Evolutionary conservation across 164 flowering plant genomes (phyloP), one percentile per base, ranked within the genome.

Genomic region (Stephania cephalantha): DNA sequence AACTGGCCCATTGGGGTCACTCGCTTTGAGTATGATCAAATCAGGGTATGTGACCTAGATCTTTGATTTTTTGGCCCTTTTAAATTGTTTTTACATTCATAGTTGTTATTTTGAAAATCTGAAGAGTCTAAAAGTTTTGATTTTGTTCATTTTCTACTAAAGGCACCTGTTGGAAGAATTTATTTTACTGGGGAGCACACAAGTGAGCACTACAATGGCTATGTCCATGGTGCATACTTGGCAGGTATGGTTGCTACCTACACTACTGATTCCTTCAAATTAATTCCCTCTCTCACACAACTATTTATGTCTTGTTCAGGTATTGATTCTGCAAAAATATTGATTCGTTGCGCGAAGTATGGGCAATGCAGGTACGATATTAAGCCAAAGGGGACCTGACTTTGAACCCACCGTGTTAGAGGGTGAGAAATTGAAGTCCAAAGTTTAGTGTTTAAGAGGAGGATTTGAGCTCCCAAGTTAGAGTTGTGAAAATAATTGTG

Each of bases 181-280:
- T 84, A 84, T 52, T 85, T 87, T 74, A 82, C 86, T 1, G 89
- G 89, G 0, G 89, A 85, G 76, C 88, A 84, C 69, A 84, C 87
- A 7, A 81, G 83, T n/a, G 77, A 78, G 75, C 63, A 63, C 25
- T 81, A 78, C 58, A 78, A 68, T 25, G 85, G 83, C 55, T 83
- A 76, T 48, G 81, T 79, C 42, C 83, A 83, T 73, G 85, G 85
- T 3, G 83, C 83, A 6, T 78, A 80, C 72, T 77, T 80, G 12
- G 77, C 82, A 66, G 82, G 80, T 82, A 48, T 15, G 35, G 22
- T 74, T 46, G 15, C 31, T 65, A 7, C 17, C 45, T 42, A 69
- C 70, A 35, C 42, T 4, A 0, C 18, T 25, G 15, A 50, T 31
- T 25, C 5, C 20, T 35, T 35, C 42, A 35, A 35, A 35, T 35